Base-by-base conservation (phyloP, 495 filamentous ascomycete species). In the Podospora australis region DNA sequence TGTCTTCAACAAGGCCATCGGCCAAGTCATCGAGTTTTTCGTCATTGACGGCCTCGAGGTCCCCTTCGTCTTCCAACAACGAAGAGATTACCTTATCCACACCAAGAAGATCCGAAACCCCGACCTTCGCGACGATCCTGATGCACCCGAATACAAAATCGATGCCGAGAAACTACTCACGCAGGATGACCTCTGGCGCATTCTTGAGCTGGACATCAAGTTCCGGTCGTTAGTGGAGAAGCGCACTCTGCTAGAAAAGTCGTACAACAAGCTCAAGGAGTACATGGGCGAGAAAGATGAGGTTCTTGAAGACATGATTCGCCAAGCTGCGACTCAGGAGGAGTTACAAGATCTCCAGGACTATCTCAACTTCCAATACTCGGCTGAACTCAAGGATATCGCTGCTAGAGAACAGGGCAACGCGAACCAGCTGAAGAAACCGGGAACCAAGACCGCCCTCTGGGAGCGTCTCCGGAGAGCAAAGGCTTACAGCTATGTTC, bases 31-130 rank as follows among this genome's bases (percentile, higher is more conserved):
- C 47, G 88, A 95, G 56, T 96, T 97, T 54, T 84, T 98, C 58
- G 84, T 91, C 32, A 79, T 88, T 6, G 90, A 96, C 52, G 86
- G 94, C 46, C 87, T 85, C 62, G 92, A 98, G 60, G 90, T 96
- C 3, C 91, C 92, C 0, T 98, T 92, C 61, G 90, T 98, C 53
- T 96, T 96, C 66, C 94, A 97, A 60, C 91, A 98, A 56, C 87
- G 94, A 29, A 90, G 95, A 64, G 92, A 98, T 63, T 97, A 97
- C 64, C 80, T 98, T 51, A 96, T 97, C 51, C 89, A 98, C 57
- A 83, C 89, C 39, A 82, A 82, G 48, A 90, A 88, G 65, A 78
- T 84, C 10, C 71, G 78, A 24, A 81, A 83, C 44, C 80, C 79
- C 17, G 68, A 66, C 36, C 61, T 64, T 36, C 69, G 65, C 50